Base-by-base conservation (phyloP, 176 grass and related monocot species). In the Lolium rigidum region DNA sequence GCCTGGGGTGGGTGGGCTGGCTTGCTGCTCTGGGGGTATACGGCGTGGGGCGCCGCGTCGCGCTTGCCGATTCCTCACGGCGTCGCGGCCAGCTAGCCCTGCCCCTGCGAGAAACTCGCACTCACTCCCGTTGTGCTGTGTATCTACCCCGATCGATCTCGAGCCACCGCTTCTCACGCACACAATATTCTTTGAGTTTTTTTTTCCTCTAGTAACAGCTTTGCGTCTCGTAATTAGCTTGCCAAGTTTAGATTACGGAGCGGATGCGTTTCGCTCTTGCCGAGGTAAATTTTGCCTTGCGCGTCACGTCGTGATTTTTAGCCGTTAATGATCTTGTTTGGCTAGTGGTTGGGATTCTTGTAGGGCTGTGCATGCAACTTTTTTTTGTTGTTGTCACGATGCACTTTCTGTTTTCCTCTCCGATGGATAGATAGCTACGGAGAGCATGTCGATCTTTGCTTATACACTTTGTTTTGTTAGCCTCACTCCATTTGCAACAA, bases 131-230 rank as follows among this genome's bases (percentile, higher is more conserved):
- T 49, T 43, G 41, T 43, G 41, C 31, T 43, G 3, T 11, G 4
- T 64, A 54, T 16, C 14, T 5, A 14, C 13, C 26, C 6, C 7
- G 12, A 41, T 20, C 89, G 81, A 48, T 68, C 70, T 85, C 90
- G 90, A 88, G 77, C 68, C 62, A 91, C 86, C 90, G 90, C 90
- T 77, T 91, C 89, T 84, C 84, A 80, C 74, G 78, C 51, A 3
- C n/a, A 4, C 12, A 49, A 5, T 43, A 1, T 43, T n/a, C 18
- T n/a, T 35, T 35, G 31, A 35, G 39, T 20, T 18, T 2, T 31
- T 6, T 2, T 8, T 67, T 31, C 26, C 28, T 31, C 31, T 35
- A 35, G 31, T 7, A 38, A 35, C 64, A 16, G 26, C 15, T 37
- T 37, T 18, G 15, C 17, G 55, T 74, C 20, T 22, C 24, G 2